Percentiles rank a stretch among this genome's conserved stretches.
These are phyloP conservation scores for Neurospora discreta DNA, from an alignment of 495 filamentous ascomycete species.

Conservation along the genomic window DNA sequence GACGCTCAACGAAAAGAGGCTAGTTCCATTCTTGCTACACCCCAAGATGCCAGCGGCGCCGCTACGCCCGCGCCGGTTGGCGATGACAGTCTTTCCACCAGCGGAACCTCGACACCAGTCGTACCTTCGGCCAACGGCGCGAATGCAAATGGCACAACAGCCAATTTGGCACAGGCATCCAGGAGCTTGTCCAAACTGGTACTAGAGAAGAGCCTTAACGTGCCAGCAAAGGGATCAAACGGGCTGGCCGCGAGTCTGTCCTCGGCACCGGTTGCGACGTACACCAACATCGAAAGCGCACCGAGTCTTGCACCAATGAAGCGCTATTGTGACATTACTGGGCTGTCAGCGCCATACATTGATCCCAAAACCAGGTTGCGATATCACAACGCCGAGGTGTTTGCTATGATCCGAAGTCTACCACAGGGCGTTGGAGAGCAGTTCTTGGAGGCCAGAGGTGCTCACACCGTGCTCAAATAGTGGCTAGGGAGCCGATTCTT, in stretches of 20 bases:
- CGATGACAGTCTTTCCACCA: conserved; percentile 42
- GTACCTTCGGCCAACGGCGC: conserved; percentile 20
- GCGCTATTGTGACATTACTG: conserved; percentile 92
- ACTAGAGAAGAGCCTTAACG: conserved; percentile 50
- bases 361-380: conserved; percentile 88
- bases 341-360: conserved; percentile 73
- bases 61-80: conserved; percentile 50
- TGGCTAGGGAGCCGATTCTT: neutral
- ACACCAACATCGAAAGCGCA: conserved; percentile 88
- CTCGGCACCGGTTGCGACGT: conserved; percentile 70
- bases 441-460: conserved; percentile 80
- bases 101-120: conserved; percentile 50
- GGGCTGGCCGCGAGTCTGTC: conserved; percentile 15
- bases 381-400: conserved; percentile 86
- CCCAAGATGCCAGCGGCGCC: conserved; percentile 64
- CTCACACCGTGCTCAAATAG: conserved; percentile 81
- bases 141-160: conserved; percentile 15
- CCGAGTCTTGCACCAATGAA: conserved; percentile 67
- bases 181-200: conserved; percentile 77
- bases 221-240: conserved; percentile 17
- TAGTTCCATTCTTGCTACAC: conserved; percentile 55
- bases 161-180: conserved; percentile 71
- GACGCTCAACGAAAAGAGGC: conserved; percentile 79
- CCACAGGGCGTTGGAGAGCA: conserved; percentile 71
- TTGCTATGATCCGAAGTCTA: conserved; percentile 62